These are phyloP conservation scores for Cladosporium colombiae DNA, from an alignment of 2,329 filamentous ascomycete genomes.

Conservation along the genomic window DNA sequence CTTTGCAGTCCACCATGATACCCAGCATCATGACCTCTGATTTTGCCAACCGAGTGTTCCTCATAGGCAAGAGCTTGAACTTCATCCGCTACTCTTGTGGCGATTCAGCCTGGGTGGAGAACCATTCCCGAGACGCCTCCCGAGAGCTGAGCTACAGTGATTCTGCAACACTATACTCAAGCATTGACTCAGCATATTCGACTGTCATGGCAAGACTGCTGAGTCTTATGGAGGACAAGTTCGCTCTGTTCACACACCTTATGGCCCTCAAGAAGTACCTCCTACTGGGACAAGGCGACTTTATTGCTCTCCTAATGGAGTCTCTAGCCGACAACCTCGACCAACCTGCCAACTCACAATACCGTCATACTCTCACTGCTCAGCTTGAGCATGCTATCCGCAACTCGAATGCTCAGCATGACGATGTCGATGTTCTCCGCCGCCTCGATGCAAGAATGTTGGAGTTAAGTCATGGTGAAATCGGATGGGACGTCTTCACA, in stretches of 20 bases:
- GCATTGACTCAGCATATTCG: constrained; percentile 96
- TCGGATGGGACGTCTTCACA: constrained; percentile 98
- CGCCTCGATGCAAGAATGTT: constrained; percentile 97
- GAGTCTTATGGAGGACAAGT: constrained; percentile 90
- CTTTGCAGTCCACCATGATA: constrained; percentile 79
- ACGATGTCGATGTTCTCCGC: constrained; percentile 85
- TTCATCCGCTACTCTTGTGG: constrained; percentile 96
- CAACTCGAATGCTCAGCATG: constrained; percentile 94
- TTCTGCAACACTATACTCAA: constrained; percentile 84
- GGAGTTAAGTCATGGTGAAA: constrained; percentile 92
- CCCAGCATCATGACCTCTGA: constrained; percentile 91
- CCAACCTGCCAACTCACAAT: constrained; percentile 92
- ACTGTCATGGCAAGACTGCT: constrained; percentile 96
- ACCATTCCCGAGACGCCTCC: constrained; percentile 88
- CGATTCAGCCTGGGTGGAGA: constrained; percentile 92
- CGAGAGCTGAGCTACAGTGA: constrained; percentile 92
- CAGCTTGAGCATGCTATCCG: constrained; percentile 96
- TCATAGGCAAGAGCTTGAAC: constrained; percentile 97
- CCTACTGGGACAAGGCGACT: constrained; percentile 91
- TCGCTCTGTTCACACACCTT: constrained; percentile 90
- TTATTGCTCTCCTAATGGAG: constrained; percentile 96
- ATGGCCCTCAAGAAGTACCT: constrained; percentile 92
- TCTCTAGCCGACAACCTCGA: constrained; percentile 90
- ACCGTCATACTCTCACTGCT: constrained; percentile 94
- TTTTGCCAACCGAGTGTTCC: constrained; percentile 92